Base-by-base conservation (phyloP, 768 basidiomycete genomes). In the Tephrocybe sp. region DNA sequence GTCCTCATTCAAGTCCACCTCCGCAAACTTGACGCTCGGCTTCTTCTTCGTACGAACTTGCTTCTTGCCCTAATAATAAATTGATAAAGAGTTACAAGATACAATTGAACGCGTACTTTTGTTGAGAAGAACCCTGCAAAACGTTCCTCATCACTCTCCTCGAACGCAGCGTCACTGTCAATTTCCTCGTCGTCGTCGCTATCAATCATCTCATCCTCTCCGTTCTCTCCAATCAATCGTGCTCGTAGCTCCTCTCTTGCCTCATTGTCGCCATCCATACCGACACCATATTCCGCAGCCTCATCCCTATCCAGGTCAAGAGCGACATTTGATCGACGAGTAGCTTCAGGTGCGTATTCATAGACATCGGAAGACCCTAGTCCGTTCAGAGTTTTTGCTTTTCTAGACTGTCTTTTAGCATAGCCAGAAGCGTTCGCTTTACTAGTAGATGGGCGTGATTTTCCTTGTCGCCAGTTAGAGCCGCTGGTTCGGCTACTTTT, bases 101-200 rank as follows among this genome's bases (percentile, higher is more conserved):
- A 43, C 33, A 46, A 24, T 13, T 11, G 25, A 22, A 44, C 55
- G 52, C 70, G 58, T 63, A 79, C 75, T 61, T 74, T 74, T 23
- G 57, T 57, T 9, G 70, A 68, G 50, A 79, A 79, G 54, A 86
- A 86, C 2, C 82, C 84, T 9, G 82, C 83, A 66, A 84, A 91
- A 3, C 75, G 71, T n/a, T 93, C 90, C 49, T 84, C 84, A 27
- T 91, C 90, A 47, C 79, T 83, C 62, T 89, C 86, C 53, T 90
- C 88, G 52, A 91, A 89, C 1, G 89, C 91, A 53, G 75, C 84
- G 58, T 94, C 92, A 54, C 84, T 87, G 52, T 91, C 88, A 38
- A 93, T 79, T 52, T 93, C 90, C 60, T 93, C 90, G 60, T 94
- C 91, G 54, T 94, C 88, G 1, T 69, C 82, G 52, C 78, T 81